Percentiles rank a stretch among this genome's conserved stretches.
These are phyloP conservation scores for Arachis monticola DNA, from an alignment of 331 rosid species.

Conservation along the genomic window DNA sequence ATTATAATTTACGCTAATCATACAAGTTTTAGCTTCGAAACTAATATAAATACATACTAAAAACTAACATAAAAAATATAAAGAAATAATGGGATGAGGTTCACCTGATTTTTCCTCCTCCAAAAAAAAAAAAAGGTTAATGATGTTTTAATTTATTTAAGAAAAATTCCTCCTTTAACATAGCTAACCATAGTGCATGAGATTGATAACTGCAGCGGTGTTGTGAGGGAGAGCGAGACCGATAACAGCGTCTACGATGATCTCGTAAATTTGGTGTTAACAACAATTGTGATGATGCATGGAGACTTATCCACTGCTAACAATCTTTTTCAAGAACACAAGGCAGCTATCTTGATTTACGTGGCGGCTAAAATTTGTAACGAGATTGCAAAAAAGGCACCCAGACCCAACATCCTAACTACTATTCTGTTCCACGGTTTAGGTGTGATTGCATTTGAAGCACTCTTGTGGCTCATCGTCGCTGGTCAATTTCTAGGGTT, in stretches of 20 bases:
- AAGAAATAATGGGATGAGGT: too few relatives aligned
- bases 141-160: too few relatives aligned
- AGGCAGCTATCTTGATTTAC: neutral
- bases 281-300: neutral
- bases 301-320: neutral
- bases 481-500: too few relatives aligned
- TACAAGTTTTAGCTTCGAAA: too few relatives aligned
- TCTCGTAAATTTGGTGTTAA: neutral
- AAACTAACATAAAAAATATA: too few relatives aligned
- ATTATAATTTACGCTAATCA: too few relatives aligned
- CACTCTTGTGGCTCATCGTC: too few relatives aligned
- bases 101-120: too few relatives aligned
- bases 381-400: neutral
- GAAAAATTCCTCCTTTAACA: neutral
- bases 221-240: too few relatives aligned
- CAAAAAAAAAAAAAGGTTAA: too few relatives aligned
- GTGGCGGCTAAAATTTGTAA: neutral
- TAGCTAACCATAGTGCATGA: neutral
- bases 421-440: neutral
- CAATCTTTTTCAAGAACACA: neutral
- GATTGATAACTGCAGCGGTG: neutral
- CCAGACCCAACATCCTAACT: neutral
- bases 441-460: neutral
- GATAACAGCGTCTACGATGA: neutral
- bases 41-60: too few relatives aligned